These are phyloP conservation scores for Cubamyces lactineus DNA, from an alignment of 768 basidiomycete genomes.

Conservation along the genomic window DNA sequence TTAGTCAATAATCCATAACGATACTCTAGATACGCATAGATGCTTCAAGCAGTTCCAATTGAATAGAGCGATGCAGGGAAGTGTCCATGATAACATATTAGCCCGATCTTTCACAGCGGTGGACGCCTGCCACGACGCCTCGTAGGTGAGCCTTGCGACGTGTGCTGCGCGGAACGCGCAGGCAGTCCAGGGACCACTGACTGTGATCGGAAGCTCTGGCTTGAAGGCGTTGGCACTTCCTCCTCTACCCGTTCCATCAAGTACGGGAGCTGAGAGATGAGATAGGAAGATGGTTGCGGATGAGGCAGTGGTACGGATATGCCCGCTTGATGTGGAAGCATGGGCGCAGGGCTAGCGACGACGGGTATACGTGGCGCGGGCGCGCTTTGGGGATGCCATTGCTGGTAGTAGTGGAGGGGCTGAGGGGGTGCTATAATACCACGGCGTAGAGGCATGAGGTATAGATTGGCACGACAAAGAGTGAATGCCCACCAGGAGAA, in stretches of 20 bases:
- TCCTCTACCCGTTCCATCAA: slow-evolving; percentile 2
- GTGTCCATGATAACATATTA: too few relatives aligned
- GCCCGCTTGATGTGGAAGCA: background rate
- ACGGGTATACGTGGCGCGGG: background rate
- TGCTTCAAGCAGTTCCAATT: too few relatives aligned
- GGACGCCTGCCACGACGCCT: background rate
- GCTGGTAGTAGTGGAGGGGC: slow-evolving; percentile 1
- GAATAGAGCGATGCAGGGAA: too few relatives aligned
- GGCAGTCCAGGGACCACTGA: background rate
- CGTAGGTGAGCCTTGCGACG: background rate
- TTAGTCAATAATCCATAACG: too few relatives aligned
- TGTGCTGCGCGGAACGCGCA: too few relatives aligned
- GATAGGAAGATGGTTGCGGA: slow-evolving; percentile 4
- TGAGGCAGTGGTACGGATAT: background rate
- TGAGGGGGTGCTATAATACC: background rate
- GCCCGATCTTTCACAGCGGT: background rate
- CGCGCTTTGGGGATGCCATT: slow-evolving; percentile 1
- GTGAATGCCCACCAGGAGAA: background rate
- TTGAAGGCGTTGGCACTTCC: background rate
- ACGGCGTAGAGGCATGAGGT: background rate
- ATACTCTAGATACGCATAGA: too few relatives aligned
- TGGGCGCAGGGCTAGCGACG: background rate
- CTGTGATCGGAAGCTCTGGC: background rate
- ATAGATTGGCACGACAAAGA: background rate
- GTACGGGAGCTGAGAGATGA: slow-evolving; percentile 4